Percentiles rank a stretch among this genome's conserved stretches.
These are phyloP conservation scores for Blakeslea trispora DNA, from an alignment of 371 early-diverging fungal species.

Conservation along the genomic window DNA sequence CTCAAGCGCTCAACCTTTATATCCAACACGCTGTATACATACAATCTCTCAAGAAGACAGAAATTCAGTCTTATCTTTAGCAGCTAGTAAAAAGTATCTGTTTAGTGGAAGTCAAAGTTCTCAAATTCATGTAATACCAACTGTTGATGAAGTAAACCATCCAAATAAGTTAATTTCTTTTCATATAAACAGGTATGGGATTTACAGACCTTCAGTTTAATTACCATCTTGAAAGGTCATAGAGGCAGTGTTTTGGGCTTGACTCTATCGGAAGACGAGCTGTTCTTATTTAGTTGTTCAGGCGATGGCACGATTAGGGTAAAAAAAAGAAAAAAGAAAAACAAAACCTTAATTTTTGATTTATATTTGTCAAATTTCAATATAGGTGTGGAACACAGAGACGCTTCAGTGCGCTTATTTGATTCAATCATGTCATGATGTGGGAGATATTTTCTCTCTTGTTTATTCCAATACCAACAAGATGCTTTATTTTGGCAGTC, in stretches of 20 bases:
- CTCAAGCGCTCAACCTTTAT: constrained; percentile 10
- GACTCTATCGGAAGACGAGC: constrained; percentile 54
- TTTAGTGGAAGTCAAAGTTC: constrained; percentile 79
- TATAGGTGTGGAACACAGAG: constrained; percentile 65
- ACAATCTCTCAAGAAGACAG: constrained; percentile 65
- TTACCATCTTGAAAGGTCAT: constrained; percentile 65
- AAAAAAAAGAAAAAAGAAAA: too few species aligned
- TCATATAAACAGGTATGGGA: constrained; percentile 65
- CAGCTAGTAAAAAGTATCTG: constrained; percentile 59
- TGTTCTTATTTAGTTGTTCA: constrained; percentile 72
- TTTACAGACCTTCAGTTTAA: constrained; percentile 61
- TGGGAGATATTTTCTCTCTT: constrained; percentile 76
- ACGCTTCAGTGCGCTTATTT: constrained; percentile 63
- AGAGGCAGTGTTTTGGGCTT: constrained; percentile 69
- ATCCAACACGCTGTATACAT: constrained; percentile 53
- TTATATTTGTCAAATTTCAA: background rate
- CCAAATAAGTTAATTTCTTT: background rate
- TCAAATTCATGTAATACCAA: constrained; percentile 63
- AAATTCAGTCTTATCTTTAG: constrained; percentile 70
- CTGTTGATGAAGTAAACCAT: background rate
- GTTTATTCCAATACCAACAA: constrained; percentile 58
- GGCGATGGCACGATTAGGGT: constrained; percentile 43
- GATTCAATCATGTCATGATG: constrained; percentile 72
- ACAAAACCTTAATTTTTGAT: background rate
- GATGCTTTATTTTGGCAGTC: constrained; percentile 74